phyloP scores from a whole-genome alignment of 2,329 filamentous ascomycete species.

The Trichoderma polysporum region DNA sequence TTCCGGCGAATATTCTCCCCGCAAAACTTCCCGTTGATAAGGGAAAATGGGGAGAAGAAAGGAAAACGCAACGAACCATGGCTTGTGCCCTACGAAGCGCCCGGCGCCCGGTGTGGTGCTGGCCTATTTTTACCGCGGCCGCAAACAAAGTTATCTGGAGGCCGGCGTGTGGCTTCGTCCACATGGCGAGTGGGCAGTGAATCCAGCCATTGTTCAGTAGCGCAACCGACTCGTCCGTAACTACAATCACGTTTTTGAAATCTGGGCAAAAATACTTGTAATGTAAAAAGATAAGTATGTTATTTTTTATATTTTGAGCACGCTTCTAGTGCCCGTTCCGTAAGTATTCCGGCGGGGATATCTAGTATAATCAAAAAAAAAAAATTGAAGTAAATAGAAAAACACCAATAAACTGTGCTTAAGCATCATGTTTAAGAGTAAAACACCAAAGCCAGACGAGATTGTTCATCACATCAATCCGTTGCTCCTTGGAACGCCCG shows the following conservation, averaged over 20 bases:
- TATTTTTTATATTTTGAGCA: constrained; percentile 10
- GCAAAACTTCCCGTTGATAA: constrained; percentile 3
- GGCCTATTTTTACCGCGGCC: constrained; percentile 16
- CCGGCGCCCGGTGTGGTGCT: constrained; percentile 8
- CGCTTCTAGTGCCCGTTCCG: constrained; percentile 11
- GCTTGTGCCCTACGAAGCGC: background rate
- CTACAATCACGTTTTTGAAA: background rate
- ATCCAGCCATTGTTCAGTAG: constrained; percentile 5
- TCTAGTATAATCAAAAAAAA: constrained; percentile 17
- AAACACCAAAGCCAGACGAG: constrained; percentile 14
- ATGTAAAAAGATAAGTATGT: background rate
- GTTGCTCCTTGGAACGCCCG: constrained; percentile 21
- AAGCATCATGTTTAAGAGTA: constrained; percentile 4
- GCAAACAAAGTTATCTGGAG: background rate
- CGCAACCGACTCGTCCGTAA: constrained; percentile 9
- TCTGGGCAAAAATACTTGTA: background rate
- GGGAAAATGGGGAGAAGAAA: background rate
- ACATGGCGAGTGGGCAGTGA: constrained; percentile 5
- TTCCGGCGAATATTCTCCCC: background rate
- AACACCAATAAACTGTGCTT: constrained; percentile 13
- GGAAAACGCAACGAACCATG: constrained; percentile 6
- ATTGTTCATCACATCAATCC: constrained; percentile 17
- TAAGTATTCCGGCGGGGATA: constrained; percentile 19
- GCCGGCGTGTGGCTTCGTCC: constrained; percentile 2
- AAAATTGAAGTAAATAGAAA: background rate